phyloP scores from a whole-genome alignment of 2,329 filamentous ascomycete species.

The Cladophialophora carrionii region DNA sequence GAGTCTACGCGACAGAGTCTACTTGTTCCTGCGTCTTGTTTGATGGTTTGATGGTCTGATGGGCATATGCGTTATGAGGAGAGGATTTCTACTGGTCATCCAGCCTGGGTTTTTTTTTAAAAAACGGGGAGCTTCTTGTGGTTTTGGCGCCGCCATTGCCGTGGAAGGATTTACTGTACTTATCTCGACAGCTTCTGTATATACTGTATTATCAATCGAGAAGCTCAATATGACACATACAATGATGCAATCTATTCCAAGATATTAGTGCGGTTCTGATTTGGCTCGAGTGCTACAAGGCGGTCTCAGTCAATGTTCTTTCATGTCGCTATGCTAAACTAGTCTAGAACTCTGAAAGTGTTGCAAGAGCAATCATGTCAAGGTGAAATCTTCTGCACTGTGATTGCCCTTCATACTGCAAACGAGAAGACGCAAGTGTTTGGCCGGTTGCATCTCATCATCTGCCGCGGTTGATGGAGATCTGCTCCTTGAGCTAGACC shows the following conservation, averaged over 20 bases:
- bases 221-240: neutral
- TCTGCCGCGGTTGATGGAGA: neutral
- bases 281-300: neutral
- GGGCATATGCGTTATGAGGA: constrained; percentile 6
- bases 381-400: constrained; percentile 3
- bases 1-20: neutral
- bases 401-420: neutral
- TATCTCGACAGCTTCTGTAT: neutral
- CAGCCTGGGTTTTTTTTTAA: neutral
- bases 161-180: constrained; percentile 1
- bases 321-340: constrained; percentile 22
- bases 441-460: neutral
- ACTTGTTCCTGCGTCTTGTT: neutral
- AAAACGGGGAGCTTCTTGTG: neutral
- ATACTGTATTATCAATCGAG: neutral
- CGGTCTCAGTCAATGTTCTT: constrained; percentile 13
- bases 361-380: constrained; percentile 1
- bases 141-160: neutral
- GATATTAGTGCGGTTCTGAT: neutral
- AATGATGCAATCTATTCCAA: neutral
- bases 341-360: constrained; percentile 21
- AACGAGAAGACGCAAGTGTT: neutral
- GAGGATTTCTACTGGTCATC: neutral
- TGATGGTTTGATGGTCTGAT: neutral
- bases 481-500: neutral